These are phyloP conservation scores for Tricharina praecox DNA, from an alignment of 495 filamentous ascomycete genomes.

Conservation along the genomic window DNA sequence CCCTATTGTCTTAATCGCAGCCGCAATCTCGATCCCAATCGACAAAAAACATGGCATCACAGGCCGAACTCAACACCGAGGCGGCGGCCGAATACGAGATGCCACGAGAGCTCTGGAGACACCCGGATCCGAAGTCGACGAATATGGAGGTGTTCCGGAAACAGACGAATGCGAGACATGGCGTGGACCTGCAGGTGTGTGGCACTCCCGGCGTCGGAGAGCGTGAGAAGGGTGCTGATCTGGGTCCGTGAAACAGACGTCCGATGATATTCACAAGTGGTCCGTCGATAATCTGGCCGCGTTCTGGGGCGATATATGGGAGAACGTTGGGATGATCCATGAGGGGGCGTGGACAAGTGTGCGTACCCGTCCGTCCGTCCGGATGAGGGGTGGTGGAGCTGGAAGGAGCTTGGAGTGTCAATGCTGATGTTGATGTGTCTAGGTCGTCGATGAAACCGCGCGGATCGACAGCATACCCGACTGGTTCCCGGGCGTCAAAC, in stretches of 20 bases:
- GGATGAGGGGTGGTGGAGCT: background rate
- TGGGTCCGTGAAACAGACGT: constrained; percentile 38
- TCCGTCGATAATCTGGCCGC: constrained; percentile 41
- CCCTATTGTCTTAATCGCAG: no score
- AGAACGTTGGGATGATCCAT: constrained; percentile 42
- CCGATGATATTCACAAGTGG: constrained; percentile 46
- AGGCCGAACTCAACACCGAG: no score
- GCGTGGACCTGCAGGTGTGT: constrained; percentile 30
- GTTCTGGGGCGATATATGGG: constrained; percentile 49
- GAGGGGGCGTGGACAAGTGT: constrained; percentile 36
- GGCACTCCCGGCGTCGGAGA: no score
- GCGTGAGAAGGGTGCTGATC: no score
- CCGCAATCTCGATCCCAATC: no score
- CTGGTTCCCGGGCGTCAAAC: constrained; percentile 48
- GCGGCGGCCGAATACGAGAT: constrained; percentile 9
- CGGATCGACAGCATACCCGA: constrained; percentile 50
- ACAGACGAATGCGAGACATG: constrained; percentile 31
- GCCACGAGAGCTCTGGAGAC: constrained; percentile 42
- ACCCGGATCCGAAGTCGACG: constrained; percentile 37
- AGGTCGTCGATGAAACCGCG: constrained; percentile 48
- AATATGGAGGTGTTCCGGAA: constrained; percentile 37
- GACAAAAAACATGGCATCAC: no score
- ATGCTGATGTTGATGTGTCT: background rate
- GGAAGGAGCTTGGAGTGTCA: background rate
- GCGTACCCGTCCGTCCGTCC: background rate